Evolutionary conservation across 306 rosid genomes (phyloP).

Genomic region (Gillenia trifoliata): DNA sequence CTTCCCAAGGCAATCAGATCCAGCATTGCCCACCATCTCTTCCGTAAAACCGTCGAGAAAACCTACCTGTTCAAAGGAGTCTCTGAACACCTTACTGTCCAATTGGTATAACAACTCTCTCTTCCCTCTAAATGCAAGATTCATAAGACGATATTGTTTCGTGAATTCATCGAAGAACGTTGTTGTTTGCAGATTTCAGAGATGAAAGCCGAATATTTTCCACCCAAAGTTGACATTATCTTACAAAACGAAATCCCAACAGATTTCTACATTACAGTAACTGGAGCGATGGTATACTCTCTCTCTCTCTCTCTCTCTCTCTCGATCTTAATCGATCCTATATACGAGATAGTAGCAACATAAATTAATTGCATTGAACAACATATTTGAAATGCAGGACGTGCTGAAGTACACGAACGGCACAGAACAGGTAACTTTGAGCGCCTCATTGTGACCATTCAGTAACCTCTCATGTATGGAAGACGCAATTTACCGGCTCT

Average conservation of each 20-base stretch:
- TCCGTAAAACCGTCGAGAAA: constrained; percentile 45
- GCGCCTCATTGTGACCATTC: background rate
- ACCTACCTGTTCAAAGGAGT: constrained; percentile 71
- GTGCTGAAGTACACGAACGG: constrained; percentile 61
- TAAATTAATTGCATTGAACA: constrained; percentile 14
- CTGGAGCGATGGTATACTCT: constrained; percentile 69
- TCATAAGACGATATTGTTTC: too few relatives aligned
- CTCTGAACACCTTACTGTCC: constrained; percentile 59
- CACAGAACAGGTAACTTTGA: constrained; percentile 58
- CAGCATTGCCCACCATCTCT: constrained; percentile 71
- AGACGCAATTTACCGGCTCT: background rate
- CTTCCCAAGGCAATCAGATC: constrained; percentile 81
- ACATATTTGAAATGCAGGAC: constrained; percentile 60
- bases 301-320: constrained; percentile 9
- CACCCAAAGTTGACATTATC: constrained; percentile 77
- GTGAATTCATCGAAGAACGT: background rate
- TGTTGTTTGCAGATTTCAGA: constrained; percentile 54
- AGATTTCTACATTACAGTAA: constrained; percentile 69
- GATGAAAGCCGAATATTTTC: constrained; percentile 80
- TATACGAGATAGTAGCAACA: background rate
- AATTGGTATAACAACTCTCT: constrained; percentile 42
- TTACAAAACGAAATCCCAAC: constrained; percentile 78
- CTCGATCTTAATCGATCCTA: background rate
- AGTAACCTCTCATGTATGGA: background rate
- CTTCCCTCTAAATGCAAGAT: background rate